These are phyloP conservation scores for Vitis vinifera DNA, from an alignment of 164 flowering plant species.

Conservation along the genomic window ASM3070453v1 NC_081809.1:663501-664000, in stretches of 20 bases:
- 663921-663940: no score
- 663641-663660: constrained; percentile 26
- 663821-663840: no score
- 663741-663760: constrained; percentile 8
- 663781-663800: not conserved
- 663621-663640: constrained; percentile 48
- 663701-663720: constrained; percentile 38
- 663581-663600: constrained; percentile 28
- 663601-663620: constrained; percentile 30
- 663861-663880: not conserved
- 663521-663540: not conserved
- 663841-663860: no score
- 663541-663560: no score
- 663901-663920: no score
- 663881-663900: not conserved
- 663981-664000: no score
- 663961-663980: no score
- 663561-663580: no score
- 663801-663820: not conserved
- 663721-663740: constrained; percentile 26
- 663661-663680: constrained; percentile 25
- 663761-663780: constrained; percentile 32
- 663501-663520: no score
- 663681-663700: constrained; percentile 37
- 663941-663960: no score